phyloP scores from a whole-genome alignment of 2,329 filamentous ascomycete genomes.

The Ascosphaera apis region DNA sequence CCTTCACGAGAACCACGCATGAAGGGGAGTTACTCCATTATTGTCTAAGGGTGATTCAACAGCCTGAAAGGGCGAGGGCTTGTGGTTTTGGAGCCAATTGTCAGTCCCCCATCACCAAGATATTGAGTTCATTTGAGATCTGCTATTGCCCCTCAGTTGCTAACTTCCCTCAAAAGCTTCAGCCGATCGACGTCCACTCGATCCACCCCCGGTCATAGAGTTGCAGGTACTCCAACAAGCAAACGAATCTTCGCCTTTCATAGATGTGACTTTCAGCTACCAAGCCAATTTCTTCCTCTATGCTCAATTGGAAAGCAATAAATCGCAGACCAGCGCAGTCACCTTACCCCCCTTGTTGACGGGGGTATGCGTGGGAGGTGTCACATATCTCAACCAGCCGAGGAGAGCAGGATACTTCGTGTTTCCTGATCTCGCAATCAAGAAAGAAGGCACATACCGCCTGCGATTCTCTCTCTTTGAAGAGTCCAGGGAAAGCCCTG shows the following conservation, averaged over 20 bases:
- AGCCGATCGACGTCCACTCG: slow-evolving; percentile 74
- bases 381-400: slow-evolving; percentile 85
- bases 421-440: slow-evolving; percentile 87
- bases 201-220: slow-evolving; percentile 85
- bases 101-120: too few species aligned
- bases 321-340: slow-evolving; percentile 20
- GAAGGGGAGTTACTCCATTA: slow-evolving; percentile 63
- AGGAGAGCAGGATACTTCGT: slow-evolving; percentile 71
- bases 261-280: slow-evolving; percentile 69
- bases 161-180: slow-evolving; percentile 31
- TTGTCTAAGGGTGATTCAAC: slow-evolving; percentile 65
- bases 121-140: background rate
- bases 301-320: slow-evolving; percentile 69
- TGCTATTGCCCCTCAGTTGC: background rate
- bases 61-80: slow-evolving; percentile 80
- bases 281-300: slow-evolving; percentile 97
- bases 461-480: slow-evolving; percentile 85
- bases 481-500: slow-evolving; percentile 75
- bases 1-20: slow-evolving; percentile 47
- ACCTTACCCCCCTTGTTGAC: slow-evolving; percentile 63
- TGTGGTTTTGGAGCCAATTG: slow-evolving; percentile 92
- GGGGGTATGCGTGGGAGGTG: slow-evolving; percentile 81
- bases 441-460: slow-evolving; percentile 84
- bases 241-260: slow-evolving; percentile 31
- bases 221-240: slow-evolving; percentile 57